Evolutionary conservation across 208 protist genomes (phyloP), one percentile per base, ranked within the genome.

Genomic region (Crithidia expoeki): DNA sequence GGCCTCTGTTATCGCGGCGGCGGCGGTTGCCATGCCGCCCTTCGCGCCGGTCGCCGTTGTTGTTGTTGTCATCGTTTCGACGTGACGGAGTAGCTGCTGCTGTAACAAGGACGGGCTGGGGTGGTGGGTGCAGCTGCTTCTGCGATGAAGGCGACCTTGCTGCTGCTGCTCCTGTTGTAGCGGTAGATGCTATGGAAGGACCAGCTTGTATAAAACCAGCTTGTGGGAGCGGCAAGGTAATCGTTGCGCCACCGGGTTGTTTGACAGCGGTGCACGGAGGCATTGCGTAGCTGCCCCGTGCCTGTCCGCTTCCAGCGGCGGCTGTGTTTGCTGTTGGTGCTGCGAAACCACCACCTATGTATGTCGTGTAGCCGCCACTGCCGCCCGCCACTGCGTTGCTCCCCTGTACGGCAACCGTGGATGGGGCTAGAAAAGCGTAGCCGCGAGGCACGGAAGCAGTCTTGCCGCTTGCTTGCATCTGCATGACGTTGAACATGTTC

Each of bases 1-100:
- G 57, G 0, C 16, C 34, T 12, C 46, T 47, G 0, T 61, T 38
- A 14, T 44, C 40, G 38, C 40, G 59, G n/a, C 52, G 61, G 30
- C 53, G 70, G 4, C 51, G 55, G 16, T 68, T 75, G 61, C 27
- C 70, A 17, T 40, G 42, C 27, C 52, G 55, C 23, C 61, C 62
- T 34, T 21, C 61, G 17, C 30, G 40, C 0, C 30, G 30, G 19
- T 56, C 58, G 27, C 25, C 63, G 0, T 17, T 12, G 50, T 57
- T 53, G 28, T 30, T 40, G 60, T n/a, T 33, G 27, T 55, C n/a
- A 4, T 12, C 46, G 3, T 52, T 55, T 1, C 17, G 40, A 2
- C 3, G 19, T 3, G 42, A 10, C 2, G 34, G 10, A 10, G 49
- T 6, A 3, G 19, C 49, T 2, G 7, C 23, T 32, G 23, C 6